Base-by-base conservation (phyloP, 2,329 filamentous ascomycete species). In the Cercospora janseana region DNA sequence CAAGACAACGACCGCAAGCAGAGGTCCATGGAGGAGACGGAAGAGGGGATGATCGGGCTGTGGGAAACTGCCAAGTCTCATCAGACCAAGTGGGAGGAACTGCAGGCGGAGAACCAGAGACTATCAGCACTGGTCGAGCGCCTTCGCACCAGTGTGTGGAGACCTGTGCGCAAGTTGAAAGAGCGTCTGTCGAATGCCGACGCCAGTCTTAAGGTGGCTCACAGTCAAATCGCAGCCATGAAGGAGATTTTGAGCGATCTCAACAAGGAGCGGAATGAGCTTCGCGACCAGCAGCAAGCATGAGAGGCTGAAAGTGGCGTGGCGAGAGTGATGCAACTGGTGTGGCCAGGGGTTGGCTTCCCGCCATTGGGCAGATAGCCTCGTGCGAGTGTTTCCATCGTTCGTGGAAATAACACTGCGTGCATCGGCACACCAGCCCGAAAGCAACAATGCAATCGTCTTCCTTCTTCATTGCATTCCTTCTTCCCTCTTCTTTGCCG, bases 401-500 rank as follows among this genome's bases (percentile, higher is more conserved):
- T n/a, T n/a, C n/a, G n/a, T n/a, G n/a, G n/a, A n/a, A n/a, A n/a
- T n/a, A n/a, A n/a, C n/a, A n/a, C n/a, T n/a, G n/a, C n/a, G n/a
- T n/a, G n/a, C n/a, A n/a, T n/a, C n/a, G n/a, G n/a, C n/a, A n/a
- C n/a, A n/a, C n/a, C n/a, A n/a, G n/a, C n/a, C n/a, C n/a, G n/a
- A n/a, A n/a, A n/a, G n/a, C n/a, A n/a, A n/a, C n/a, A n/a, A n/a
- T n/a, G 37, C 10, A n/a, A 26, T 41, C n/a, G 9, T 41, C 20
- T 8, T 27, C 20, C 32, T 2, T 32, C 26, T 43, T 60, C 56
- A 63, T 27, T 57, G 50, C 35, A 55, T 71, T 49, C 74, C 76
- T 52, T 75, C 76, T 54, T 80, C 78, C 56, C 73, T 74, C 60
- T 73, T 78, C 60, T 74, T 77, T 68, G 69, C 70, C 56, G 73